Percentiles rank a stretch among this genome's conserved stretches.
Evolutionary conservation across 495 filamentous ascomycete genomes (phyloP).

Genomic region (Lentithecium fluviatile): DNA sequence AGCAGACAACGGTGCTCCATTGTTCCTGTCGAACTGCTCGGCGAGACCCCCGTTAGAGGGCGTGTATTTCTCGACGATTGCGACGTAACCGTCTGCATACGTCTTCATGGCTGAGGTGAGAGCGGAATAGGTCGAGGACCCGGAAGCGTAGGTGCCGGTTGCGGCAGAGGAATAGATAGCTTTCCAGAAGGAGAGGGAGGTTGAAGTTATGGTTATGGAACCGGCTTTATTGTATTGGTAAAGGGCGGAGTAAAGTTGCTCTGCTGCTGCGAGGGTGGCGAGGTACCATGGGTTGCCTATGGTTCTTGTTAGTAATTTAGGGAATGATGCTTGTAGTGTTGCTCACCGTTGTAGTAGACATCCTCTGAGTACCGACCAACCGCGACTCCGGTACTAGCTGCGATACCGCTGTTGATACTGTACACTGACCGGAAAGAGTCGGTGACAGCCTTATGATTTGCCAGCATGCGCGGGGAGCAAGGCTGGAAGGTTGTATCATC

Average conservation of each 20-base stretch:
- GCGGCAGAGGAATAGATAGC: slow-evolving; percentile 51
- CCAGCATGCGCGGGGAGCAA: slow-evolving; percentile 59
- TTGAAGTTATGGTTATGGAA: slow-evolving; percentile 53
- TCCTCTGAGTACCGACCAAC: slow-evolving; percentile 71
- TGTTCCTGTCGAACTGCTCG: slow-evolving; percentile 59
- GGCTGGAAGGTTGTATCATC: slow-evolving; percentile 61
- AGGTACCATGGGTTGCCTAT: slow-evolving; percentile 56
- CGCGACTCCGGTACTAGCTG: slow-evolving; percentile 53
- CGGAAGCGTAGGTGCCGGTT: slow-evolving; percentile 52
- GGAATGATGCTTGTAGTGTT: neutral
- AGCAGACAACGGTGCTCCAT: slow-evolving; percentile 56
- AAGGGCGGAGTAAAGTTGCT: slow-evolving; percentile 64
- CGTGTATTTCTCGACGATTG: slow-evolving; percentile 53
- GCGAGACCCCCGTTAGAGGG: slow-evolving; percentile 54
- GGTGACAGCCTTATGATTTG: slow-evolving; percentile 62
- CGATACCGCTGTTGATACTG: slow-evolving; percentile 43
- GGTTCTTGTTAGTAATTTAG: neutral
- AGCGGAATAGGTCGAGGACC: slow-evolving; percentile 49
- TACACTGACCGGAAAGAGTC: slow-evolving; percentile 61
- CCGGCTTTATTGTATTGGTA: slow-evolving; percentile 58
- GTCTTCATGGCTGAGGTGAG: slow-evolving; percentile 55
- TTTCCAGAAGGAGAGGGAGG: slow-evolving; percentile 59
- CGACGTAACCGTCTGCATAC: slow-evolving; percentile 67
- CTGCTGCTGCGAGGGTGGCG: slow-evolving; percentile 61
- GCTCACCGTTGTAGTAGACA: slow-evolving; percentile 61